Conservation (phyloP, 2,329 filamentous ascomycete species). For the Penicillium polonicum region DNA sequence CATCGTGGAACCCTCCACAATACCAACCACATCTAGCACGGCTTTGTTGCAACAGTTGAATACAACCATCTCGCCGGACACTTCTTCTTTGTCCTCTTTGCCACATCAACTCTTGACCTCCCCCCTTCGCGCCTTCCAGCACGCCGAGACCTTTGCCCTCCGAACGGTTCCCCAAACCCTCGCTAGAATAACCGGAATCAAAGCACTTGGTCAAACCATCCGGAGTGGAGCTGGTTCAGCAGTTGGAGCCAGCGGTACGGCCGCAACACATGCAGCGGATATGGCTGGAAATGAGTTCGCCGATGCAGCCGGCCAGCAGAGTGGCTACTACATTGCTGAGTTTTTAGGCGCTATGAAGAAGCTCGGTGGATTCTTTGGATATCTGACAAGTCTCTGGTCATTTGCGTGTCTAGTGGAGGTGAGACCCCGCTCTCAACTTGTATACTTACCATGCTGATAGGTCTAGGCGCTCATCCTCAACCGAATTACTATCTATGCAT, state of each 20-base stretch:
- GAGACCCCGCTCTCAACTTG: conserved; percentile 25
- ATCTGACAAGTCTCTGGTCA: conserved; percentile 89
- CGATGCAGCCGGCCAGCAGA: conserved; percentile 34
- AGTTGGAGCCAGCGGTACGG: conserved; percentile 38
- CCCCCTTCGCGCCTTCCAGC: conserved; percentile 39
- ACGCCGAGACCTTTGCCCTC: conserved; percentile 38
- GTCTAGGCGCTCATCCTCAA: conserved; percentile 76
- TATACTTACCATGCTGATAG: conserved; percentile 7
- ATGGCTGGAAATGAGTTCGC: conserved; percentile 34
- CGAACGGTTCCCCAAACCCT: conserved; percentile 36
- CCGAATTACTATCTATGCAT: conserved; percentile 89
- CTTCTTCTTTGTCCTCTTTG: conserved; percentile 28
- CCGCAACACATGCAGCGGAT: conserved; percentile 38
- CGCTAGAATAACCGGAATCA: conserved; percentile 31
- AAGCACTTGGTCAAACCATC: conserved; percentile 26
- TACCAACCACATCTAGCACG: conserved; percentile 24
- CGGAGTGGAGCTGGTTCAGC: conserved; percentile 21
- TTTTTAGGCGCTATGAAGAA: conserved; percentile 60
- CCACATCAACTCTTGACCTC: conserved; percentile 35
- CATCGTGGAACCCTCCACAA: conserved; percentile 16
- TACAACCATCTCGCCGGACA: conserved; percentile 14
- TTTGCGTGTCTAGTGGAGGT: conserved; percentile 79
- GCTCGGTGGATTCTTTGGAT: conserved; percentile 82
- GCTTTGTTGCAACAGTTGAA: conserved; percentile 23
- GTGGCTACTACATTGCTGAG: conserved; percentile 42